Evolutionary conservation across 495 filamentous ascomycete genomes (phyloP).

Genomic region (Aspergillus sclerotioniger): DNA sequence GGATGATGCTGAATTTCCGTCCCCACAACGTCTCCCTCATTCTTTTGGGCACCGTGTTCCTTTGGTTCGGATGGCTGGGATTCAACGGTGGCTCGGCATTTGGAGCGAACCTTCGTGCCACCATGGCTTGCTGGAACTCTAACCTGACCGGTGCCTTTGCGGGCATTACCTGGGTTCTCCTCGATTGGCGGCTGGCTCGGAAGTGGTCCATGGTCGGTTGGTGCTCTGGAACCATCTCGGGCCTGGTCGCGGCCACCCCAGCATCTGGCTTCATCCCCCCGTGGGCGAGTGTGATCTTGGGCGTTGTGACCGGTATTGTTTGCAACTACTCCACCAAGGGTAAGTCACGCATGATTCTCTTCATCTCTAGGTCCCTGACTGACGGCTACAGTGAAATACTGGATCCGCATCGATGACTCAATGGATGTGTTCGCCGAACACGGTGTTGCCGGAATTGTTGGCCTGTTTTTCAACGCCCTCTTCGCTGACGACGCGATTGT

Average conservation of each 20-base stretch:
- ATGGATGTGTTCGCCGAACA: slow-evolving; percentile 99
- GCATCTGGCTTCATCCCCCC: slow-evolving; percentile 85
- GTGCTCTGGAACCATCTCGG: slow-evolving; percentile 92
- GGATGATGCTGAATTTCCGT: slow-evolving; percentile 96
- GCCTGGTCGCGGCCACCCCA: slow-evolving; percentile 87
- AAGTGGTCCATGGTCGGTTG: slow-evolving; percentile 99
- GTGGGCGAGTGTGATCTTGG: slow-evolving; percentile 84
- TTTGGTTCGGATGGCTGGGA: slow-evolving; percentile 98
- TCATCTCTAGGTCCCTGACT: slow-evolving; percentile 17
- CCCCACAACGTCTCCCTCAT: slow-evolving; percentile 99
- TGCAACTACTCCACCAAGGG: slow-evolving; percentile 95
- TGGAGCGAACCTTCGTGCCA: slow-evolving; percentile 90
- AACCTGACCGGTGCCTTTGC: slow-evolving; percentile 89
- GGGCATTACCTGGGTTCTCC: slow-evolving; percentile 83
- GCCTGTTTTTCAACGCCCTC: slow-evolving; percentile 87
- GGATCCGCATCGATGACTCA: slow-evolving; percentile 89
- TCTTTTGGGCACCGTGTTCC: slow-evolving; percentile 87
- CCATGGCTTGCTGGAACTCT: slow-evolving; percentile 97
- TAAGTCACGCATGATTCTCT: slow-evolving; percentile 18
- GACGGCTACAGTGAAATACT: slow-evolving; percentile 75
- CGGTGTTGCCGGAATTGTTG: slow-evolving; percentile 89
- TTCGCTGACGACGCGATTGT: slow-evolving; percentile 89
- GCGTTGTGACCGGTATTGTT: slow-evolving; percentile 77
- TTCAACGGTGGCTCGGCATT: slow-evolving; percentile 99
- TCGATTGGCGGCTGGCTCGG: slow-evolving; percentile 90